Percentiles rank a stretch among this genome's conserved stretches.
Conservation (phyloP, 2,329 filamentous ascomycete species). For the Colletotrichum cordylinicola region DNA sequence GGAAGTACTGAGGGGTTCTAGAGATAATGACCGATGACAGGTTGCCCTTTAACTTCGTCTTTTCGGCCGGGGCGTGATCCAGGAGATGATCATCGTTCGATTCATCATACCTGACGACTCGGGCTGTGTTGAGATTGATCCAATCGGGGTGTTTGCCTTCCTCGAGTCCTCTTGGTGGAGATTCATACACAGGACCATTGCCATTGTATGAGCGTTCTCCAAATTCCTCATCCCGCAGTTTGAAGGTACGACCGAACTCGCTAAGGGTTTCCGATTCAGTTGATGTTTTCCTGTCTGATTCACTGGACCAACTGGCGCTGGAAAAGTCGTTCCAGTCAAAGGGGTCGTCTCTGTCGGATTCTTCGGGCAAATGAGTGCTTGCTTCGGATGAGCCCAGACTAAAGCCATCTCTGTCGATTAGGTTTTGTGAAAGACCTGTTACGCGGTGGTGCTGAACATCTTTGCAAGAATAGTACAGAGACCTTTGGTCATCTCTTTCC, state of each 20-base stretch:
- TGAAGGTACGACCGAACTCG: neutral
- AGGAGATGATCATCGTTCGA: fast-evolving
- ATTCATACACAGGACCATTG: fast-evolving
- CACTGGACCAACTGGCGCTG: neutral
- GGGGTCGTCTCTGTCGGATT: neutral
- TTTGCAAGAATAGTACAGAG: neutral
- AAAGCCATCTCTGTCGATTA: neutral
- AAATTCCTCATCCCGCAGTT: neutral
- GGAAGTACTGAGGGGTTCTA: neutral
- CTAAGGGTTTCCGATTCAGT: neutral
- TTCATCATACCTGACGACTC: neutral
- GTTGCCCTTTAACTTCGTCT: fast-evolving
- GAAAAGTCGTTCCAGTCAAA: neutral
- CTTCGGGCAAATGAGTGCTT: neutral
- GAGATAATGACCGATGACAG: neutral
- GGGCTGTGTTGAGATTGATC: neutral
- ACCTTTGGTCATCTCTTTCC: fast-evolving
- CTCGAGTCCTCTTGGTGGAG: fast-evolving
- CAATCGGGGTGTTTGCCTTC: neutral
- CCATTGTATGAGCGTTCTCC: neutral
- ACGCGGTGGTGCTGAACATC: neutral
- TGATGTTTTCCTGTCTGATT: fast-evolving
- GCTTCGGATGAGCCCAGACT: neutral
- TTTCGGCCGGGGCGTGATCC: fast-evolving
- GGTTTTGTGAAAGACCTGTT: neutral